phyloP scores from a whole-genome alignment of 2,329 filamentous ascomycete species.

The Ceratocystis diversiconidia region DNA sequence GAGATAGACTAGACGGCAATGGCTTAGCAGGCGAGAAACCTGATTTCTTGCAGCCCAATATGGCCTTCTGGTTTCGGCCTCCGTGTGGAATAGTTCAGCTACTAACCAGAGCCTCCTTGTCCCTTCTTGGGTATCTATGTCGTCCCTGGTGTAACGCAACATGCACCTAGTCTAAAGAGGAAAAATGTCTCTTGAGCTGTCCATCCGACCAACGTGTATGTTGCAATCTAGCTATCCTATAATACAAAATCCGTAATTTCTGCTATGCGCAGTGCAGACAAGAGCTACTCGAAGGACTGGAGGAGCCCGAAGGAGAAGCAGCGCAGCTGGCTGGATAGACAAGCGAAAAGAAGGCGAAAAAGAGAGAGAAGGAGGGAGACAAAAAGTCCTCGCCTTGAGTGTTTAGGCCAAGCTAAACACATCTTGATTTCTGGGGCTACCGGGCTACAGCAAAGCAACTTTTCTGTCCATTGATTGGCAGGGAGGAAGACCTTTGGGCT shows the following conservation, averaged over 20 bases:
- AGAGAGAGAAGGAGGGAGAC: too few species aligned
- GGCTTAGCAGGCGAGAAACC: too few species aligned
- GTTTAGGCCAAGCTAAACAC: too few species aligned
- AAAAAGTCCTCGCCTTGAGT: too few species aligned
- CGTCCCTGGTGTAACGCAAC: neutral
- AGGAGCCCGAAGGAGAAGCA: neutral
- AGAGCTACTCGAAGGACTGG: neutral
- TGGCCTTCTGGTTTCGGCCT: neutral
- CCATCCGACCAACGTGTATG: neutral
- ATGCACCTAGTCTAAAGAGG: neutral
- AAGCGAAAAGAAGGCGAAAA: neutral
- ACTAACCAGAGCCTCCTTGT: neutral
- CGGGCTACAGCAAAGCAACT: too few species aligned
- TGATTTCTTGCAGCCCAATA: neutral
- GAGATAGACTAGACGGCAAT: too few species aligned
- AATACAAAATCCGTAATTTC: neutral
- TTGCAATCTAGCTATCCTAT: too few species aligned
- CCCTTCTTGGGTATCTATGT: neutral
- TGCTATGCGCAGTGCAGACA: neutral
- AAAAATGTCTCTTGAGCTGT: conserved; percentile 5
- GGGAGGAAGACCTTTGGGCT: neutral
- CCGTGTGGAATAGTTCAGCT: neutral
- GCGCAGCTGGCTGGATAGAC: neutral
- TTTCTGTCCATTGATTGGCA: neutral
- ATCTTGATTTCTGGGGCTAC: too few species aligned